These are phyloP conservation scores for Xylaria acuta DNA, from an alignment of 495 filamentous ascomycete species.

Conservation along the genomic window DNA sequence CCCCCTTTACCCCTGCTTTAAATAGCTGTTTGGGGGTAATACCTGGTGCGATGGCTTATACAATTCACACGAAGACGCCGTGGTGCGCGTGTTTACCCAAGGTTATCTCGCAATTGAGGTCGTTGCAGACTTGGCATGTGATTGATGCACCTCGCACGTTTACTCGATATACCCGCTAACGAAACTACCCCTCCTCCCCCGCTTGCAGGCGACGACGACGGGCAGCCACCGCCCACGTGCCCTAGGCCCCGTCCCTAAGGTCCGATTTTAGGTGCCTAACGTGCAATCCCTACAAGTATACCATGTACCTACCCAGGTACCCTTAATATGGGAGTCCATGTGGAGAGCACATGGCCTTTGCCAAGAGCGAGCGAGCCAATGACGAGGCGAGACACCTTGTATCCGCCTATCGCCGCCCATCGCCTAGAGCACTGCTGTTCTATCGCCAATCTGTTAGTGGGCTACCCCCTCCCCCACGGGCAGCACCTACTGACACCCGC, in stretches of 20 bases:
- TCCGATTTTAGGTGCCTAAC: not conserved
- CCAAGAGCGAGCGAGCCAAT: not conserved
- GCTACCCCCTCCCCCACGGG: not conserved
- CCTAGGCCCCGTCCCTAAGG: not conserved
- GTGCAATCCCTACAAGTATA: no score
- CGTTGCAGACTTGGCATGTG: not conserved
- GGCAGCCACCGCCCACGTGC: no score
- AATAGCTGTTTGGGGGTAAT: no score
- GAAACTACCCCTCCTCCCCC: constrained; percentile 1
- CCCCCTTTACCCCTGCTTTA: no score
- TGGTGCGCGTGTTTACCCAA: no score
- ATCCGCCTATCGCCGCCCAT: not conserved
- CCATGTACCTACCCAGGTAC: not conserved
- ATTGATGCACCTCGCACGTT: not conserved
- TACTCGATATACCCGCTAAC: not conserved
- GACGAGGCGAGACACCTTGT: not conserved
- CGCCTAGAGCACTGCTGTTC: not conserved
- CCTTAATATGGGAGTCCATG: not conserved
- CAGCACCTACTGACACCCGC: not conserved
- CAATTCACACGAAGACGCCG: no score
- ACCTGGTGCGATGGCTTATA: no score
- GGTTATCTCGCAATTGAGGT: no score
- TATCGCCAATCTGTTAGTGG: not conserved
- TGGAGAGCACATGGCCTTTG: constrained; percentile 3
- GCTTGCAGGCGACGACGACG: no score